These are phyloP conservation scores for Ceratobasidium sp. DNA, from an alignment of 1,284 basidiomycete genomes.

Conservation along the genomic window DNA sequence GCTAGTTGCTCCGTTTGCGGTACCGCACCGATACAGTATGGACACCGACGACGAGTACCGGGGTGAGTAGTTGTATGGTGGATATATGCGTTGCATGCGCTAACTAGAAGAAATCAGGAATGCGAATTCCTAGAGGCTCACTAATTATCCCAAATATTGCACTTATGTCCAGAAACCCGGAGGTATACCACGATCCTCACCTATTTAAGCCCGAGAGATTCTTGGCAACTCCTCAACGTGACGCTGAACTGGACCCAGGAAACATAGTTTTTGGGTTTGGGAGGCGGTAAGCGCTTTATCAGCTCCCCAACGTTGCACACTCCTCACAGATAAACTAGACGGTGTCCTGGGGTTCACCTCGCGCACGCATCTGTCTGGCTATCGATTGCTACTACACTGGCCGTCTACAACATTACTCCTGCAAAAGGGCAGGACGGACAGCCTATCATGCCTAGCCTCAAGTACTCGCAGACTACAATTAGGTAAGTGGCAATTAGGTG, in stretches of 20 bases:
- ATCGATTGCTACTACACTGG: neutral
- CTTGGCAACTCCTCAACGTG: neutral
- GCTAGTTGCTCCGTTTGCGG: conserved; percentile 33
- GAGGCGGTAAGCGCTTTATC: conserved; percentile 5
- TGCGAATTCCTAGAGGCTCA: conserved; percentile 11
- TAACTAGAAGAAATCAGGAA: neutral
- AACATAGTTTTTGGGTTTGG: conserved; percentile 18
- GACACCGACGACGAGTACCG: neutral
- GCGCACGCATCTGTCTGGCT: conserved; percentile 16
- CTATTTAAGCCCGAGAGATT: conserved; percentile 11
- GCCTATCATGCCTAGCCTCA: neutral
- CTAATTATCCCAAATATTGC: conserved; percentile 17
- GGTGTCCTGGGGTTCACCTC: conserved; percentile 9
- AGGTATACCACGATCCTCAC: conserved; percentile 7
- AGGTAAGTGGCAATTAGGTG: neutral
- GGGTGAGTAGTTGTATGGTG: neutral
- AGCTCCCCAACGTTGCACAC: neutral
- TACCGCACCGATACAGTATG: conserved; percentile 29
- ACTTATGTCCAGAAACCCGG: neutral
- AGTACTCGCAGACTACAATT: neutral
- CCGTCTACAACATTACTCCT: conserved; percentile 3
- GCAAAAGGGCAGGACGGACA: neutral
- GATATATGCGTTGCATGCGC: neutral
- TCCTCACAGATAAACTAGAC: neutral
- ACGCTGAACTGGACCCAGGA: neutral